phyloP scores from a whole-genome alignment of 768 basidiomycete species.

The Boletus eberwhitei region DNA sequence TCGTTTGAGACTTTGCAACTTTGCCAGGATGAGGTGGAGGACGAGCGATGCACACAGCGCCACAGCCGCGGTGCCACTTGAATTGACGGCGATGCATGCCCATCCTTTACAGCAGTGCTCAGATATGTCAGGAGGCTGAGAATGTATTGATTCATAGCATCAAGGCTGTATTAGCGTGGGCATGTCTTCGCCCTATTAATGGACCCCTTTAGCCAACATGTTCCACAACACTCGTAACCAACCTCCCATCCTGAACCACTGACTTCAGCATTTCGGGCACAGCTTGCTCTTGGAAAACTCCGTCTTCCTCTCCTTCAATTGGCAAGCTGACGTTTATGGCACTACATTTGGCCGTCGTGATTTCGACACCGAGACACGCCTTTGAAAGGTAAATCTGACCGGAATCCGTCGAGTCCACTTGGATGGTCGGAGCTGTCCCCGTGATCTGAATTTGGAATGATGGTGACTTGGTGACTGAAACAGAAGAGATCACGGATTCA shows the following conservation, averaged over 20 bases:
- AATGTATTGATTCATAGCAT: neutral
- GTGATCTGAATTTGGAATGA: conserved; percentile 93
- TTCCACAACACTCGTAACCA: conserved; percentile 87
- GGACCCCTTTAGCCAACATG: conserved; percentile 53
- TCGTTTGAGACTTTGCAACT: neutral
- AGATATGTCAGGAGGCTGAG: neutral
- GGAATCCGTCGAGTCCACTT: conserved; percentile 91
- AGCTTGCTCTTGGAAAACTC: conserved; percentile 84
- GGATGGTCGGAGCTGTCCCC: conserved; percentile 86
- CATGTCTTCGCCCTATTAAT: neutral
- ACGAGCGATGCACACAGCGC: neutral
- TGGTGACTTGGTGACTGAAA: conserved; percentile 86
- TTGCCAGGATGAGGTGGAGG: neutral
- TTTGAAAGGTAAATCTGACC: conserved; percentile 93
- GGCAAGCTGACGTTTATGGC: conserved; percentile 89
- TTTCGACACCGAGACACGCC: conserved; percentile 73
- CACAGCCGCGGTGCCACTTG: neutral
- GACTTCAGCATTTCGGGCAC: conserved; percentile 97
- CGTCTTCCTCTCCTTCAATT: conserved; percentile 85
- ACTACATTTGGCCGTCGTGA: conserved; percentile 93
- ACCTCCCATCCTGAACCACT: conserved; percentile 72
- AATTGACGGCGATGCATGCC: neutral
- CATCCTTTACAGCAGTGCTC: no score
- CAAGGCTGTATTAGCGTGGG: neutral
- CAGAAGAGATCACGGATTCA: conserved; percentile 88